Base-by-base conservation (phyloP, 2,329 filamentous ascomycete species). In the Trichoderma sp. region DNA sequence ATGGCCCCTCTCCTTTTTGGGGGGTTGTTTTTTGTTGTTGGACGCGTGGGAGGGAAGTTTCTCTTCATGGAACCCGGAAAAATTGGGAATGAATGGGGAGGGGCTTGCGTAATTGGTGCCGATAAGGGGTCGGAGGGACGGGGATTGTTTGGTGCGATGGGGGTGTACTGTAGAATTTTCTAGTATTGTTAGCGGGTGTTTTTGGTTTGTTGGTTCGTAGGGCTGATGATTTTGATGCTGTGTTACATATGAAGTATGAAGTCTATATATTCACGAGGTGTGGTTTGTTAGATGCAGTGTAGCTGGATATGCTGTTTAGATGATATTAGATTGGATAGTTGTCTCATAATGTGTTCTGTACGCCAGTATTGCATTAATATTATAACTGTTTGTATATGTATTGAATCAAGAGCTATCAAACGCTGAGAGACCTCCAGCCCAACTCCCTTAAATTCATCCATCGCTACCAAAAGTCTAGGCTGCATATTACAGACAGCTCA, bases 61-160 rank as follows among this genome's bases (percentile, higher is more conserved):
- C n/a, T 45, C 50, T 56, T 24, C 50, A 56, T 24, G 50, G 50
- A 56, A 24, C n/a, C n/a, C 50, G 60, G 60, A n/a, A 21, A 38
- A 38, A 38, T 16, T 38, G n/a, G 29, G 18, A n/a, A 29, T n/a
- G 27, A 27, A 27, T 31, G 29, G 29, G 18, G 29, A 16, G 35
- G 14, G 35, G 31, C 67, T 71, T 71, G 67, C 67, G 67, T 71
- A 71, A 71, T 53, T 69, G 45, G 65, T 56, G 65, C 65, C 18
- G 65, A 68, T 68, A 38, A 5, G 50, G n/a, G 33, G 67, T 71
- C 67, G 67, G 67, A 41, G n/a, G 50, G 67, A 71, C 67, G 67
- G 67, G 33, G 53, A 41, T 59, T 71, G 35, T 71, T 62, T 38
- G 35, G 24, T 62, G 67, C 53, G 67, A 71, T 60, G 29, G 67